These are phyloP conservation scores for Allodekkera sacchari DNA, from an alignment of 805 yeast genomes.

Conservation along the genomic window DNA sequence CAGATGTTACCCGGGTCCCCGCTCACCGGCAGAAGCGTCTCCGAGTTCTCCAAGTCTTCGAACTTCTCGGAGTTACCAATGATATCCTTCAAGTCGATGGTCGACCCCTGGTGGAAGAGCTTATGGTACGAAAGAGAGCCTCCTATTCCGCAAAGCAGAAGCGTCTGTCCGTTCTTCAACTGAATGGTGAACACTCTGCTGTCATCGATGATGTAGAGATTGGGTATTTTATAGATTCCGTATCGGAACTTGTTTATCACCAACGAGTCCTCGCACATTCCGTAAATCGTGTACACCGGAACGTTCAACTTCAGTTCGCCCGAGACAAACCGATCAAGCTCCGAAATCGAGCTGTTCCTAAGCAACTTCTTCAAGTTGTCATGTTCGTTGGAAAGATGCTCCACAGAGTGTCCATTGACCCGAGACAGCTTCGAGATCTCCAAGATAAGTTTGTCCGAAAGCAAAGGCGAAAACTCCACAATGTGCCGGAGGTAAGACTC, in stretches of 20 bases:
- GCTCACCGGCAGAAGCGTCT: conserved; percentile 39
- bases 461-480: conserved; percentile 55
- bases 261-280: conserved; percentile 65
- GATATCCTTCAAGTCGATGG: conserved; percentile 25
- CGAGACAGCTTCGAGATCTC: conserved; percentile 45
- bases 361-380: conserved; percentile 28
- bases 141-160: conserved; percentile 63
- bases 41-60: conserved; percentile 16
- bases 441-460: conserved; percentile 40
- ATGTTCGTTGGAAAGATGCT: conserved; percentile 29
- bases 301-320: conserved; percentile 35
- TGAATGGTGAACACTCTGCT: conserved; percentile 34
- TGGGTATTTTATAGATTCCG: conserved; percentile 45
- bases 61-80: conserved; percentile 18
- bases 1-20: conserved; percentile 64
- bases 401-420: conserved; percentile 33
- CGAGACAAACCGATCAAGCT: conserved; percentile 38
- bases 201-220: conserved; percentile 58
- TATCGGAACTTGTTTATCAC: conserved; percentile 55
- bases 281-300: conserved; percentile 74
- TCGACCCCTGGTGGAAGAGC: conserved; percentile 58
- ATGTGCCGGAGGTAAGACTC: conserved; percentile 55
- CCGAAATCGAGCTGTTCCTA: conserved; percentile 36
- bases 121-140: conserved; percentile 62
- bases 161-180: conserved; percentile 31